Base-by-base conservation (phyloP, 306 rosid genomes). In the Delonix regia region DNA sequence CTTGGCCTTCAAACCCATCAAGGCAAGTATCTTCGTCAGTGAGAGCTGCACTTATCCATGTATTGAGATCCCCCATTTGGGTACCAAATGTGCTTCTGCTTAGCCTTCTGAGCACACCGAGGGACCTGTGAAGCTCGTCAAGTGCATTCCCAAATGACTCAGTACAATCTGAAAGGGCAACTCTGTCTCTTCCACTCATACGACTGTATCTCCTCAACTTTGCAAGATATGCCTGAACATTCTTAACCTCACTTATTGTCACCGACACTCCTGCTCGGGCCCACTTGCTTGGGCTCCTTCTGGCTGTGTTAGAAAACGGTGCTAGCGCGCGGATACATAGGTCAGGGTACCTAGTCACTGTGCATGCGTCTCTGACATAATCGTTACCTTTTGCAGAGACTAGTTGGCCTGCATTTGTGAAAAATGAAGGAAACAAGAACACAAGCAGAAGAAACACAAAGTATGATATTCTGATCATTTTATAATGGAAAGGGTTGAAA, bases 11-110 rank as follows among this genome's bases (percentile, higher is more conserved):
- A 53, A 91, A 86, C 6, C 92, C 97, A 67, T 91, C 89, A 34
- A 85, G 78, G 78, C 93, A 88, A 48, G 93, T 92, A 39, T 84
- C 83, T 65, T 65, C 82, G 63, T 92, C 77, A 2, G 90, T 88
- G 7, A 92, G 87, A 3, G 92, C 88, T n/a, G 97, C 84, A 74
- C 95, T 92, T 2, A 90, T 72, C 97, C 97, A 92, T 44, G 97
- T 84, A 2, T 59, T 85, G 1, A 92, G 86, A 77, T 90, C 88
- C 3, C 73, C 83, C 88, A 92, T 87, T 30, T 87, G 90, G 0
- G 79, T 47, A n/a, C 81, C 74, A 39, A 92, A 92, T 0, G 89
- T 75, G n/a, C 55, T 87, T 78, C 64, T 83, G 74, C 90, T 88
- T 7, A 90, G 78, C 68, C 60, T 84, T 51, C 95, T 83, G 8